Percentiles rank a stretch among this genome's conserved stretches.
These are phyloP conservation scores for Xylaria longipes DNA, from an alignment of 495 filamentous ascomycete genomes.

Conservation along the genomic window DNA sequence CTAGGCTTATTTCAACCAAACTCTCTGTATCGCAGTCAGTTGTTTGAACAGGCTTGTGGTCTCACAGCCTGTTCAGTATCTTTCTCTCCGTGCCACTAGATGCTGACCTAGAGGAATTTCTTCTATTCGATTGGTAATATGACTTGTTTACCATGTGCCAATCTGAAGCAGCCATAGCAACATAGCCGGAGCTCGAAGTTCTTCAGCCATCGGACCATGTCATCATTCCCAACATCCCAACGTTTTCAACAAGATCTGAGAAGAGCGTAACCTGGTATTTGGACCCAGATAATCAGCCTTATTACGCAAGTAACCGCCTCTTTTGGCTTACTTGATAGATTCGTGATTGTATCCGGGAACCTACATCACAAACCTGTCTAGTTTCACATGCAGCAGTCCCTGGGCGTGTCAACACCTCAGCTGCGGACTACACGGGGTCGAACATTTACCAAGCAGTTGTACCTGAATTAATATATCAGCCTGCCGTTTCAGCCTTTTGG, in stretches of 20 bases:
- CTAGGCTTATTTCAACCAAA: conserved; percentile 13
- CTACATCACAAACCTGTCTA: conserved; percentile 16
- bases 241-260: not conserved
- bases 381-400: conserved; percentile 10
- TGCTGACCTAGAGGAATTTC: not conserved
- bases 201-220: not conserved
- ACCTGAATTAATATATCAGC: not conserved
- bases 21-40: not conserved
- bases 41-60: not conserved
- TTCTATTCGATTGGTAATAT: not conserved
- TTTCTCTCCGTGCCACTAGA: not conserved
- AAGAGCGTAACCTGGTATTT: conserved; percentile 7
- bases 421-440: not conserved
- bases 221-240: not conserved
- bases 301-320: conserved; percentile 23
- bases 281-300: conserved; percentile 19
- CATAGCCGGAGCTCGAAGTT: not conserved
- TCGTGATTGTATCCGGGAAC: conserved; percentile 15
- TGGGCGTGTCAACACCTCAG: not conserved
- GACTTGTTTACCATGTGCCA: not conserved
- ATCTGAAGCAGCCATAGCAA: not conserved
- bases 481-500: conserved; percentile 13
- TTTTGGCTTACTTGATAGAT: conserved; percentile 1
- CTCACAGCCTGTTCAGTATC: conserved; percentile 5
- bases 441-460: conserved; percentile 5